These are phyloP conservation scores for Fusarium mundagurra DNA, from an alignment of 2,329 filamentous ascomycete species.

Conservation along the genomic window DNA sequence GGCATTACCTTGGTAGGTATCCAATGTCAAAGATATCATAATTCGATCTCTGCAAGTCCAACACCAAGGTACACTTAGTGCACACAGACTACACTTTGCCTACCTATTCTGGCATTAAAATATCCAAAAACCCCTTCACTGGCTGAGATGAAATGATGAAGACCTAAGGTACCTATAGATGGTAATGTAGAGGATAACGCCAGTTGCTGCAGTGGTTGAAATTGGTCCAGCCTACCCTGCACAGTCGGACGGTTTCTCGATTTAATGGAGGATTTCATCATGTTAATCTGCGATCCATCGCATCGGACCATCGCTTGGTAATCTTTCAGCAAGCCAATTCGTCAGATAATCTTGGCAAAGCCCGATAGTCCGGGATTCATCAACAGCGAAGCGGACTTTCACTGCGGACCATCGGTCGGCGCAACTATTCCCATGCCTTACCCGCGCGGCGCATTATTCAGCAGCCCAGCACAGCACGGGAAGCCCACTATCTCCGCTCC, in stretches of 20 bases:
- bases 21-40: not conserved
- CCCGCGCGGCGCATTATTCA: constrained; percentile 28
- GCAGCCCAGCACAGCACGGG: constrained; percentile 6
- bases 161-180: too few species aligned
- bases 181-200: too few species aligned
- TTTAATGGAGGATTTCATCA: not conserved
- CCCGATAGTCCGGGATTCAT: constrained; percentile 11
- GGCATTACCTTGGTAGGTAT: too few species aligned
- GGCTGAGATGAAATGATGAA: too few species aligned
- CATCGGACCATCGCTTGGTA: constrained; percentile 1
- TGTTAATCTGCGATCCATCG: not conserved
- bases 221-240: not conserved
- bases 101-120: too few species aligned
- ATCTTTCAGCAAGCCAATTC: not conserved
- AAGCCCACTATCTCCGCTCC: constrained; percentile 27
- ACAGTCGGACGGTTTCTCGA: not conserved
- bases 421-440: not conserved
- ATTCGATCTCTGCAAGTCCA: not conserved
- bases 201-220: too few species aligned
- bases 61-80: not conserved
- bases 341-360: not conserved
- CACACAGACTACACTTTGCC: fast-evolving
- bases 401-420: constrained; percentile 12
- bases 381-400: constrained; percentile 17
- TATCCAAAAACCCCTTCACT: fast-evolving